Conservation (phyloP, 331 rosid genomes). For the Pyracantha coccinea region DNA sequence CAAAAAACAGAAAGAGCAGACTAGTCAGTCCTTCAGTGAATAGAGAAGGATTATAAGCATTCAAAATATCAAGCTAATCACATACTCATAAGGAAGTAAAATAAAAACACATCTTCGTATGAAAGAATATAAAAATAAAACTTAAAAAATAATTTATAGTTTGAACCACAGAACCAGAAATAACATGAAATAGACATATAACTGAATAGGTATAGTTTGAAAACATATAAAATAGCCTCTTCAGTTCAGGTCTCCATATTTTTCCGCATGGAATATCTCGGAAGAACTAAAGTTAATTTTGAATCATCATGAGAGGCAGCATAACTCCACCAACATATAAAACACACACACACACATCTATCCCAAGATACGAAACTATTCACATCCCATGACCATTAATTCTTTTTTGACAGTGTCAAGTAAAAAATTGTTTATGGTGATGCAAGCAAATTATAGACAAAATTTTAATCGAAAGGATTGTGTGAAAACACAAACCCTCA, state of each 20-base stretch:
- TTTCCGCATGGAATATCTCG: slow-evolving; percentile 48
- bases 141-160: too few relatives aligned
- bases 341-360: neutral
- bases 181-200: too few relatives aligned
- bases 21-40: neutral
- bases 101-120: too few relatives aligned
- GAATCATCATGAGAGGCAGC: slow-evolving; percentile 51
- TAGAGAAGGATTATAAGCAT: neutral
- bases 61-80: neutral
- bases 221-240: slow-evolving; percentile 31
- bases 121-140: too few relatives aligned
- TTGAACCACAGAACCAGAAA: too few relatives aligned
- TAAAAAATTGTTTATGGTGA: neutral
- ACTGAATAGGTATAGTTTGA: too few relatives aligned
- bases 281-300: slow-evolving; percentile 47
- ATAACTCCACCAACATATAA: neutral
- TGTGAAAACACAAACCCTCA: neutral
- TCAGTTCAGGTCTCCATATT: slow-evolving; percentile 84
- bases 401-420: neutral
- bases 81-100: neutral
- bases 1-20: neutral
- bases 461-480: too few relatives aligned
- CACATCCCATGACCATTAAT: neutral
- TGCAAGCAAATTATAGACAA: too few relatives aligned
- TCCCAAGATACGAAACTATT: neutral